phyloP scores from a whole-genome alignment of 306 rosid genomes.

The Sesbania bispinosa region DNA sequence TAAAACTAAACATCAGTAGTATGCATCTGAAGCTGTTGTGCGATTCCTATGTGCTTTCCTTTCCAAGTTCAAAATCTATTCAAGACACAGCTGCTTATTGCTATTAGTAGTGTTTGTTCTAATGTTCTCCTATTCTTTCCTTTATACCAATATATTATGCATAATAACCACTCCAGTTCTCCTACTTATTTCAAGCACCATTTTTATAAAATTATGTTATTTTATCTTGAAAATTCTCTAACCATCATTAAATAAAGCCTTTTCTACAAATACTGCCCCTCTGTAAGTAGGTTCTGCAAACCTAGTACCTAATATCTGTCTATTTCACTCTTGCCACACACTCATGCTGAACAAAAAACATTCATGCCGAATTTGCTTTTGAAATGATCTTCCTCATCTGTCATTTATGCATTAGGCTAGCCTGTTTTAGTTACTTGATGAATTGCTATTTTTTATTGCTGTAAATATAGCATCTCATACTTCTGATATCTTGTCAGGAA shows the following conservation, averaged over 20 bases:
- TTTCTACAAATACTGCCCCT: not conserved
- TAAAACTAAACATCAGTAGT: not conserved
- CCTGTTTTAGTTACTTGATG: conserved; percentile 16
- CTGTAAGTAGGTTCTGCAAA: not conserved
- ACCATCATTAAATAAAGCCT: not conserved
- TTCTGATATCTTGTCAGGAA: conserved; percentile 56
- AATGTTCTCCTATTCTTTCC: too few relatives aligned
- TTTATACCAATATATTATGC: too few relatives aligned
- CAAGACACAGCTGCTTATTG: too few relatives aligned
- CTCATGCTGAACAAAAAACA: not conserved
- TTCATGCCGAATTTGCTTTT: not conserved
- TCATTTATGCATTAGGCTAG: conserved; percentile 14
- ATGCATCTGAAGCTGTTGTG: not conserved
- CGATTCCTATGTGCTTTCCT: not conserved
- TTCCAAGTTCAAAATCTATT: not conserved
- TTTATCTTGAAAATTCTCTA: not conserved
- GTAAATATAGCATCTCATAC: conserved; percentile 9
- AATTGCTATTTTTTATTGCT: not conserved
- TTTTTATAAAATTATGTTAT: too few relatives aligned
- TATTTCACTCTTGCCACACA: not conserved
- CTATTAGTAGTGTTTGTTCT: too few relatives aligned
- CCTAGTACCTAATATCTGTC: not conserved
- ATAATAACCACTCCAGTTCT: too few relatives aligned
- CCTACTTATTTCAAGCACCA: too few relatives aligned
- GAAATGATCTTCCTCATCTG: not conserved